phyloP scores from a whole-genome alignment of 306 rosid genomes.

The Elaeagnus macrophylla region DNA sequence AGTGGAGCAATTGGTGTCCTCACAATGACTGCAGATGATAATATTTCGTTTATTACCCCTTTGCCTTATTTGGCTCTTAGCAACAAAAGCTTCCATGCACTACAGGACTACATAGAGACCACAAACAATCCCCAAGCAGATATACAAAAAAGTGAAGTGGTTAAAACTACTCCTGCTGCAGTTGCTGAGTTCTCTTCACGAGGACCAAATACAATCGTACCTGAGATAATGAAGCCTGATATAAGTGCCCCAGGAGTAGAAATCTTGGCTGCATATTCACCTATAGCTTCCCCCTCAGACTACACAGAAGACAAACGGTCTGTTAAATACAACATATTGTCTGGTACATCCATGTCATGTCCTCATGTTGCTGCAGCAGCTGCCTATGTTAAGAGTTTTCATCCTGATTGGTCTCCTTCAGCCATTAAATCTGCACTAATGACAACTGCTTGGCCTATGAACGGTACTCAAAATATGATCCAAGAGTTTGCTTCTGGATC shows the following conservation, averaged over 20 bases:
- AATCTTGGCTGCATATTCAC: conserved; percentile 17
- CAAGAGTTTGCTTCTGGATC: not conserved
- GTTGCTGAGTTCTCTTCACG: conserved; percentile 24
- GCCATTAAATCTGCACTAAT: conserved; percentile 14
- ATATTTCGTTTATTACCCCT: not conserved
- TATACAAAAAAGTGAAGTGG: conserved; percentile 9
- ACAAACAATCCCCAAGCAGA: not conserved
- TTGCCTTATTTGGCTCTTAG: conserved; percentile 4
- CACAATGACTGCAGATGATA: accelerated
- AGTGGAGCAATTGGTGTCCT: conserved; percentile 11
- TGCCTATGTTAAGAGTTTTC: conserved; percentile 19
- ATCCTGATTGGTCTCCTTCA: conserved; percentile 20
- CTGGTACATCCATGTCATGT: conserved; percentile 29
- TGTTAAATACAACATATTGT: not conserved
- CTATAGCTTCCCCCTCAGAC: not conserved
- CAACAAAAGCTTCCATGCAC: not conserved
- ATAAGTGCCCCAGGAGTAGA: conserved; percentile 13
- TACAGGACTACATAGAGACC: conserved; percentile 3
- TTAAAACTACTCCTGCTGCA: conserved; percentile 15
- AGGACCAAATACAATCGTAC: conserved; percentile 20
- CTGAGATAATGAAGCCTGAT: conserved; percentile 11
- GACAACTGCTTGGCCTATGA: conserved; percentile 11
- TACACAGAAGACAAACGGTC: not conserved
- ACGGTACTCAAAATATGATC: not conserved
- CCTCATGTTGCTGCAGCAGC: conserved; percentile 31